A percentile compares a stretch with the other conserved stretches of the same genome.
phyloP scores from a whole-genome alignment of 306 rosid species.

The Lagenaria siceraria region DNA sequence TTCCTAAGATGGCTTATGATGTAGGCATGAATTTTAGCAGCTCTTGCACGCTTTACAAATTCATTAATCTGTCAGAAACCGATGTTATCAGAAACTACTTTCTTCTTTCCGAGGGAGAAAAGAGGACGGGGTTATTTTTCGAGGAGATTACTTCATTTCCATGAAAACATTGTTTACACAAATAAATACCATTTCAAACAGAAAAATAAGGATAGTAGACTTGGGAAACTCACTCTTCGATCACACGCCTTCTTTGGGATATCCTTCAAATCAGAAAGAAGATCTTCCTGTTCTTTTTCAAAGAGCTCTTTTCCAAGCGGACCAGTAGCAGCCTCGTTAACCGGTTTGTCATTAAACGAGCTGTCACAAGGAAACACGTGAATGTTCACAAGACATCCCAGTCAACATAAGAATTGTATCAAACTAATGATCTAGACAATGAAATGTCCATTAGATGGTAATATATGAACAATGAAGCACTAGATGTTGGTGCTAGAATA shows the following conservation, averaged over 20 bases:
- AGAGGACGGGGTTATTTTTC: not conserved
- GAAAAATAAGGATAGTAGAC: not conserved
- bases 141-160: not conserved
- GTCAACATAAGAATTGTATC: not conserved
- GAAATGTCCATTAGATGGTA: not conserved
- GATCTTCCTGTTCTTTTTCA: conserved; percentile 85
- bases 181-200: not conserved
- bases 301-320: conserved; percentile 79
- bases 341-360: conserved; percentile 83
- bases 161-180: not conserved
- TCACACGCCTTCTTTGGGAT: conserved; percentile 93
- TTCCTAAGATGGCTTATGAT: conserved; percentile 78
- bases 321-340: conserved; percentile 35
- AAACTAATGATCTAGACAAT: not conserved
- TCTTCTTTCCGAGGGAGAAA: not conserved
- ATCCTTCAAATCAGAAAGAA: conserved; percentile 81
- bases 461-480: not conserved
- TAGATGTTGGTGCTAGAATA: not conserved
- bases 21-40: conserved; percentile 80
- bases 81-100: not conserved
- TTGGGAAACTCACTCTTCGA: conserved; percentile 51
- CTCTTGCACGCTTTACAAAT: conserved; percentile 86
- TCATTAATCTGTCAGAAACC: conserved; percentile 60
- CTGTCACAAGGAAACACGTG: conserved; percentile 22
- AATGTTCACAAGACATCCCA: not conserved